Evolutionary conservation across 257 asterid species (phyloP).

Genomic region (Handroanthus guayacan): DNA sequence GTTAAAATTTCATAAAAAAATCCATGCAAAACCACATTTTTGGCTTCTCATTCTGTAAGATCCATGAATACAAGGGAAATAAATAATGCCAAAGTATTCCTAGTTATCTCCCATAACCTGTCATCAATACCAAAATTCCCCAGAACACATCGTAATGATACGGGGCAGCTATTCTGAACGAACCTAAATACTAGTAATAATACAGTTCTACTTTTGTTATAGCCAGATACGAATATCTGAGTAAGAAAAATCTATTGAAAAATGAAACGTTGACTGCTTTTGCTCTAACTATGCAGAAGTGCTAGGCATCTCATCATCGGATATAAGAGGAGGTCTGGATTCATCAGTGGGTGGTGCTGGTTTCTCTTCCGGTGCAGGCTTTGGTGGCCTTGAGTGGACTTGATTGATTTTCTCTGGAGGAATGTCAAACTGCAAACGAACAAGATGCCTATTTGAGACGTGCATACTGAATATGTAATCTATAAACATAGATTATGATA

Average conservation of each 20-base stretch:
- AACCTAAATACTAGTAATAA: conserved; percentile 3
- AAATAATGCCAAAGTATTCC: neutral
- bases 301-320: conserved; percentile 53
- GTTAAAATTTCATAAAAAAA: neutral
- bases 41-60: neutral
- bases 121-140: conserved; percentile 26
- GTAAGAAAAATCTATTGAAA: conserved; percentile 6
- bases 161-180: conserved; percentile 21
- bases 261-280: neutral
- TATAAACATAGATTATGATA: neutral
- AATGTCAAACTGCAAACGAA: conserved; percentile 65
- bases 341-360: conserved; percentile 44
- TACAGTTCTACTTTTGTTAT: neutral
- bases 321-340: conserved; percentile 36
- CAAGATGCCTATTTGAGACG: conserved; percentile 3
- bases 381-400: conserved; percentile 57
- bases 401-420: conserved; percentile 57
- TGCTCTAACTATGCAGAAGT: conserved; percentile 42
- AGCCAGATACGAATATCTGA: neutral
- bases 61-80: neutral
- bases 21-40: neutral
- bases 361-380: conserved; percentile 54
- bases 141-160: conserved; percentile 10
- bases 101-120: conserved; percentile 23
- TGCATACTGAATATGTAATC: neutral